phyloP scores from a whole-genome alignment of 352 stramenopile genomes.

The Pythium graminicola region DNA sequence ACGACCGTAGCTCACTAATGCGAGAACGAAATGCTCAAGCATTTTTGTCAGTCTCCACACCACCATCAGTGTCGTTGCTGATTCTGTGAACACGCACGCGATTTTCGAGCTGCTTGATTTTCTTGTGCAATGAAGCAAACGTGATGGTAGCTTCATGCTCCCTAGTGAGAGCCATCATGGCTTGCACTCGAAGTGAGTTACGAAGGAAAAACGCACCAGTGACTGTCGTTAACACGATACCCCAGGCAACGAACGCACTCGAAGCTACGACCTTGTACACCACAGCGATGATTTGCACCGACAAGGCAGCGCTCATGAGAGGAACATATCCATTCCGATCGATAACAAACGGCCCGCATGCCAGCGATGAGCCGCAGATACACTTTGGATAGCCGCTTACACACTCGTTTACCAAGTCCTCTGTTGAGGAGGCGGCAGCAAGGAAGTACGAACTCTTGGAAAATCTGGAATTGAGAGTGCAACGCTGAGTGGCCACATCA shows the following conservation, averaged over 20 bases:
- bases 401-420: conserved; percentile 26
- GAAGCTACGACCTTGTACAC: conserved; percentile 32
- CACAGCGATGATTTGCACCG: conserved; percentile 24
- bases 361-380: conserved; percentile 34
- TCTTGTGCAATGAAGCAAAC: conserved; percentile 45
- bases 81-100: conserved; percentile 47
- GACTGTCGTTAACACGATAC: conserved; percentile 26
- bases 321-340: conserved; percentile 37
- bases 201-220: conserved; percentile 43
- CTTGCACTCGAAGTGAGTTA: conserved; percentile 47
- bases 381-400: conserved; percentile 46
- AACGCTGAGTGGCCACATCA: conserved; percentile 25
- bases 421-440: not conserved
- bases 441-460: conserved; percentile 43
- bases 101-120: conserved; percentile 62
- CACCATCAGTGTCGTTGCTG: conserved; percentile 1
- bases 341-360: conserved; percentile 53
- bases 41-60: not conserved
- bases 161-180: conserved; percentile 35
- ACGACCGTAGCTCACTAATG: too few species aligned
- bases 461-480: conserved; percentile 25
- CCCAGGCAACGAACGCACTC: conserved; percentile 37
- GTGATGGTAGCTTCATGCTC: conserved; percentile 46
- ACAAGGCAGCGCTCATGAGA: conserved; percentile 27
- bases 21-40: not conserved